Conservation (phyloP, 2,329 filamentous ascomycete species). For the Ilyonectria destructans region DNA sequence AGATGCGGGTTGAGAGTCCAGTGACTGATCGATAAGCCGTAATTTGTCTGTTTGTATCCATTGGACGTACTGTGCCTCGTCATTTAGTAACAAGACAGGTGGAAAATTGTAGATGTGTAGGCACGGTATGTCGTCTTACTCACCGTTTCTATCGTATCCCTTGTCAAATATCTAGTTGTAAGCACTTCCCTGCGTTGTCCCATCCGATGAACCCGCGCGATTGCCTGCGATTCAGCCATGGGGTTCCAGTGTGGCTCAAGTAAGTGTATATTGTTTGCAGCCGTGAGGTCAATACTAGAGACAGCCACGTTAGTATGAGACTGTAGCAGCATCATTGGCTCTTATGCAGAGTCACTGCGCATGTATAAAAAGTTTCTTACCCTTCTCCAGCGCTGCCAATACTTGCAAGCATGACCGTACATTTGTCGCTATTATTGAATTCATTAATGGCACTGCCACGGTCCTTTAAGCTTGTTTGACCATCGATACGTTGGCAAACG, state of each 20-base stretch:
- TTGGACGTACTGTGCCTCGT: neutral
- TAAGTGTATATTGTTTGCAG: neutral
- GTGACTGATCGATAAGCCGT: neutral
- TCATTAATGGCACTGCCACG: slow-evolving; percentile 25
- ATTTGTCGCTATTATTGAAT: slow-evolving; percentile 37
- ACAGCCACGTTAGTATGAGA: neutral
- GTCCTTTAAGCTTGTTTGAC: slow-evolving; percentile 29
- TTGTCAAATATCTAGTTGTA: neutral
- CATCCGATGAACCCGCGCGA: slow-evolving; percentile 8
- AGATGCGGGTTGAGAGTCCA: neutral
- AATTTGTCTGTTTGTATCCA: slow-evolving; percentile 10
- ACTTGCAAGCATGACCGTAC: slow-evolving; percentile 51
- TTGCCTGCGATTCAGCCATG: slow-evolving; percentile 14
- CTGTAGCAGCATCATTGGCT: neutral
- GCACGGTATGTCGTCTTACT: neutral
- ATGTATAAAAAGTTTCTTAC: neutral
- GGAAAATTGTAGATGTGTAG: too few relatives aligned
- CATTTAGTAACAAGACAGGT: neutral
- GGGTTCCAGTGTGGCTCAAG: slow-evolving; percentile 20
- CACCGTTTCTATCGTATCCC: slow-evolving; percentile 5
- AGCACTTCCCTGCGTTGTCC: neutral
- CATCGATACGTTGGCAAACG: slow-evolving; percentile 48
- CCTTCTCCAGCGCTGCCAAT: slow-evolving; percentile 52
- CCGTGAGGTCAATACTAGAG: neutral
- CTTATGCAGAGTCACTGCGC: too few relatives aligned